These are phyloP conservation scores for Malus fusca DNA, from an alignment of 306 rosid species.

Conservation along the genomic window DNA sequence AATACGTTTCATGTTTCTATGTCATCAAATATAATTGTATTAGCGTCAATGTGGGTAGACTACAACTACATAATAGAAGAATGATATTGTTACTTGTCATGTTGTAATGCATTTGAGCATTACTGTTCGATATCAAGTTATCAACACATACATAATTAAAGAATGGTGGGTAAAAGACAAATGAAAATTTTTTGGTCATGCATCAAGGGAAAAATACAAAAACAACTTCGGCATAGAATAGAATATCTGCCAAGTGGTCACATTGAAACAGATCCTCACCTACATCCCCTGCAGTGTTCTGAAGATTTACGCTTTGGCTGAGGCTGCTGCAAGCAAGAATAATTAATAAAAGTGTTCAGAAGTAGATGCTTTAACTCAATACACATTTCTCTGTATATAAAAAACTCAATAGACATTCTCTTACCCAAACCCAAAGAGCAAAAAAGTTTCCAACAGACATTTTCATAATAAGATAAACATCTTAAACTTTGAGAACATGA, in stretches of 20 bases:
- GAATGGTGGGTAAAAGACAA: not conserved
- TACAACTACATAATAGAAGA: no score
- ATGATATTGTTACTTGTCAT: not conserved
- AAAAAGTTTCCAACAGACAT: not conserved
- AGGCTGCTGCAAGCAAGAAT: conserved; percentile 43
- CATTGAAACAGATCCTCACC: conserved; percentile 12
- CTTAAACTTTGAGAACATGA: not conserved
- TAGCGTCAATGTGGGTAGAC: not conserved
- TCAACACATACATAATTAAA: not conserved
- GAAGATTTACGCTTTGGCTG: conserved; percentile 33
- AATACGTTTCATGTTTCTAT: not conserved
- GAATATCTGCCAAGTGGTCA: not conserved
- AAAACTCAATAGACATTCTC: not conserved
- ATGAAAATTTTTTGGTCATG: not conserved
- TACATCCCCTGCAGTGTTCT: conserved; percentile 30
- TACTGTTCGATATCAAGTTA: not conserved
- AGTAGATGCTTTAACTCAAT: not conserved
- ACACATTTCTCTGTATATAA: not conserved
- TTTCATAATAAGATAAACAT: not conserved
- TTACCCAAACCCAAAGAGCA: not conserved
- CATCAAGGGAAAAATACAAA: not conserved
- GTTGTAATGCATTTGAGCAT: not conserved
- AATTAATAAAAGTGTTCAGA: not conserved
- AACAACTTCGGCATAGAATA: not conserved
- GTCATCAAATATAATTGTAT: not conserved